phyloP scores from a whole-genome alignment of 257 asterid genomes.

The Nicotiana otophora region DNA sequence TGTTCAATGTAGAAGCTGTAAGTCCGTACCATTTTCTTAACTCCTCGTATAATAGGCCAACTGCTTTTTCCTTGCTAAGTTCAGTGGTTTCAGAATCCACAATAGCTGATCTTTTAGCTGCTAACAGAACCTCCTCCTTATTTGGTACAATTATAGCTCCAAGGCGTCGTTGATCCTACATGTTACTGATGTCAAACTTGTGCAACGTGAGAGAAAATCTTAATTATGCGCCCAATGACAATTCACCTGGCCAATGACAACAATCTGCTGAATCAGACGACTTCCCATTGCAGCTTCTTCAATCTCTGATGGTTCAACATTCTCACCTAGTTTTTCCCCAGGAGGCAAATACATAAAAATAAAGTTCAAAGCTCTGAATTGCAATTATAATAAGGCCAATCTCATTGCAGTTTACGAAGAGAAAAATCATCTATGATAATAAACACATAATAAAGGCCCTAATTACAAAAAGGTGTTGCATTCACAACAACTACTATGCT shows the following conservation, averaged over 20 bases:
- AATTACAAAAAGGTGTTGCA: not conserved
- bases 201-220: not conserved
- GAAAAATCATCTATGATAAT: not conserved
- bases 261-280: slow-evolving; percentile 72
- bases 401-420: not conserved
- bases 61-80: slow-evolving; percentile 50
- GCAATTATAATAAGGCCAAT: not conserved
- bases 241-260: slow-evolving; percentile 85
- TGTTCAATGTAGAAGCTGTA: slow-evolving; percentile 1
- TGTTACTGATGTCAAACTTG: slow-evolving; percentile 7
- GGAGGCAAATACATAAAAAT: not conserved
- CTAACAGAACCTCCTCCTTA: slow-evolving; percentile 60
- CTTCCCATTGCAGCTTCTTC: slow-evolving; percentile 93
- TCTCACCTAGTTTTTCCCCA: slow-evolving; percentile 55
- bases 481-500: not conserved
- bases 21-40: slow-evolving; percentile 59
- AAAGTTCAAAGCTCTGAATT: not conserved
- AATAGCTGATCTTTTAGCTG: slow-evolving; percentile 54
- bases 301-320: slow-evolving; percentile 85
- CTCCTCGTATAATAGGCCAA: slow-evolving; percentile 52
- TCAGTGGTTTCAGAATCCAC: slow-evolving; percentile 53
- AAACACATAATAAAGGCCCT: not conserved
- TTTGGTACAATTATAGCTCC: slow-evolving; percentile 84
- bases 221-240: not conserved
- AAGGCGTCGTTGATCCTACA: slow-evolving; percentile 85